Percentiles rank a stretch among this genome's conserved stretches.
Evolutionary conservation across 176 grass and related monocot species (phyloP).

Genomic region (Phoenix dactylifera): DNA sequence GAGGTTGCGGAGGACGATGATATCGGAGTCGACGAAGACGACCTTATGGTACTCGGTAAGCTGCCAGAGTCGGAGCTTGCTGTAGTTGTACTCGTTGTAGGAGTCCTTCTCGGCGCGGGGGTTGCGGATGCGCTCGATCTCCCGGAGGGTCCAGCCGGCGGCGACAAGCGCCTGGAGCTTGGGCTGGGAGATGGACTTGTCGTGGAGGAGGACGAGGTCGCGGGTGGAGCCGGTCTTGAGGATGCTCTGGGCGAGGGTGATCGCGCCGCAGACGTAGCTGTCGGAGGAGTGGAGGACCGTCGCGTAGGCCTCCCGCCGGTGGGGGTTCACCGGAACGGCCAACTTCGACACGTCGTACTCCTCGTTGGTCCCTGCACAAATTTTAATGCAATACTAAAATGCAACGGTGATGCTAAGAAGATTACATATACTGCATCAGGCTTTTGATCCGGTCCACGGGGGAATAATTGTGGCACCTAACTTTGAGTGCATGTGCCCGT

Average conservation of each 20-base stretch:
- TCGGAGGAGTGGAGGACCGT: slow-evolving; percentile 12
- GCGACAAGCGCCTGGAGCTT: slow-evolving; percentile 45
- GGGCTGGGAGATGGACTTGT: slow-evolving; percentile 19
- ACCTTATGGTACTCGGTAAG: slow-evolving; percentile 68
- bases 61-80: slow-evolving; percentile 99
- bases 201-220: no score
- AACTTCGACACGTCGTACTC: slow-evolving; percentile 8
- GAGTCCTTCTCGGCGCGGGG: slow-evolving; percentile 52
- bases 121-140: slow-evolving; percentile 76
- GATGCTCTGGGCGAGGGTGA: no score
- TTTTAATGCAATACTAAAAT: no score
- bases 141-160: slow-evolving; percentile 51
- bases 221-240: no score
- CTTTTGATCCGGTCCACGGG: no score
- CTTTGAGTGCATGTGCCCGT: no score
- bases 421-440: no score
- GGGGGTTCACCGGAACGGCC: not conserved
- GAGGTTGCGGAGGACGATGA: slow-evolving; percentile 73
- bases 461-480: no score
- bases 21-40: slow-evolving; percentile 90
- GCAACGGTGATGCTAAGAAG: no score
- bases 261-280: no score
- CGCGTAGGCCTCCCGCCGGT: slow-evolving; percentile 64
- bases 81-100: slow-evolving; percentile 99
- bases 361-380: slow-evolving; percentile 4